Base-by-base conservation (phyloP, 2,329 filamentous ascomycete genomes). In the Cytospora piceicola region DNA sequence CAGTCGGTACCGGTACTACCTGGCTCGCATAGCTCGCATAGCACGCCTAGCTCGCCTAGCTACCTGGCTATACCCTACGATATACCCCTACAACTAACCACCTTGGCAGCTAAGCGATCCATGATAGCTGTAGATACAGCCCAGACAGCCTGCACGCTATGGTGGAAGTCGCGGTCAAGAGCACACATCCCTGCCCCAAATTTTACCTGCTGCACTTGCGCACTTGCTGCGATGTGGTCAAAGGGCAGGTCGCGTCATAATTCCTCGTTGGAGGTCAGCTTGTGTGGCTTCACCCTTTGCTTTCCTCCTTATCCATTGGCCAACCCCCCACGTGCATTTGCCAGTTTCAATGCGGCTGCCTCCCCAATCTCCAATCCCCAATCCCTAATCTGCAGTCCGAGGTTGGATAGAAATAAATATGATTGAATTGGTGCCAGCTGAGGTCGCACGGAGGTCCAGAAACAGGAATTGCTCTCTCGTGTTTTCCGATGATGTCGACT, bases 101-200 rank as follows among this genome's bases (percentile, higher is more conserved):
- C 39, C 36, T 53, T 49, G 32, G 36, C 30, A n/a, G 20, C n/a
- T 12, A 56, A 62, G 55, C 52, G 24, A 52, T 20, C 30, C 36
- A 20, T n/a, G 27, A 51, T 36, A 34, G 34, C 17, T 30, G 55
- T 46, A 49, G 49, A 29, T 29, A 29, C 46, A 30, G 11, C 24
- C 15, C 49, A 29, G 46, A 29, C 52, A 42, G 24, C 14, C 2
- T 34, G 2, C 20, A 22, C 14, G 49, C 17, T 49, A 30, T 54
- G 24, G 22, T 53, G 27, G 7, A 61, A 57, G 39, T 46, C 57
- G 65, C 65, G 57, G 61, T 58, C 61, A 64, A 49, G 57, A 53
- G 52, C 49, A 60, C 27, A 60, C 27, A 65, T 51, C 63, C 63
- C 63, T 65, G 63, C 39, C 57, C 56, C 56, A 61, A 60, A 55